Evolutionary conservation across 2,329 filamentous ascomycete species (phyloP), one percentile per base, ranked within the genome.

Genomic region (Corniculantispora saksenae): DNA sequence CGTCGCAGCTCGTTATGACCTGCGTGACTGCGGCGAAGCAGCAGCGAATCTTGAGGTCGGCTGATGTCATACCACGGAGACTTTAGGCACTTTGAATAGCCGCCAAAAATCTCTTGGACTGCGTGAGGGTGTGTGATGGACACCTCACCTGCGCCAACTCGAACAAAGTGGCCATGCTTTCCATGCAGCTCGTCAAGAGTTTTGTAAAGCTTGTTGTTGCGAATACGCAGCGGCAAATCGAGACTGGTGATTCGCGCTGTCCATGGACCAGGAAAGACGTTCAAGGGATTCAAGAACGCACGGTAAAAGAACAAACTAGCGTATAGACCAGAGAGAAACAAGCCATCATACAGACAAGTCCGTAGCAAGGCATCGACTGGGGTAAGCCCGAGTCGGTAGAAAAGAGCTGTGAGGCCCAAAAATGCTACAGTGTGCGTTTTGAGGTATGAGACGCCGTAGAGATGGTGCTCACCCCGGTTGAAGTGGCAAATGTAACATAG

Each of bases 231-330:
- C 10, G 56, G 35, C 56, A 59, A 17, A 19, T 59, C 56, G 56
- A 59, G 40, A 29, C 56, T 59, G 56, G 56, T 59, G 56, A 59
- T 59, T 25, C 56, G 56, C 4, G 56, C 56, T 45, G 40, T 40
- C 56, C 56, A 59, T 59, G 56, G 56, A 15, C 56, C 56, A 43
- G 56, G 56, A 43, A 43, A 59, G 56, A 45, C 56, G 27, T 59
- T 59, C 27, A 59, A 35, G 19, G 56, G 56, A n/a, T 59, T 38
- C 56, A 59, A 45, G 23, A 59, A 45, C 32, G 56, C 56, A 27
- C 56, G 56, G 19, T 43, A 59, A 23, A 59, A 17, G 15, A 38
- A 25, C 21, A 59, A 15, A 43, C 56, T 59, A 21, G 32, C 56
- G 25, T 38, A 59, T 10, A 59, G 25, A 17, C 56, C 56, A 13